Evolutionary conservation across 352 stramenopile species (phyloP), one percentile per base, ranked within the genome.

Genomic region (Blastocystis sp.): DNA sequence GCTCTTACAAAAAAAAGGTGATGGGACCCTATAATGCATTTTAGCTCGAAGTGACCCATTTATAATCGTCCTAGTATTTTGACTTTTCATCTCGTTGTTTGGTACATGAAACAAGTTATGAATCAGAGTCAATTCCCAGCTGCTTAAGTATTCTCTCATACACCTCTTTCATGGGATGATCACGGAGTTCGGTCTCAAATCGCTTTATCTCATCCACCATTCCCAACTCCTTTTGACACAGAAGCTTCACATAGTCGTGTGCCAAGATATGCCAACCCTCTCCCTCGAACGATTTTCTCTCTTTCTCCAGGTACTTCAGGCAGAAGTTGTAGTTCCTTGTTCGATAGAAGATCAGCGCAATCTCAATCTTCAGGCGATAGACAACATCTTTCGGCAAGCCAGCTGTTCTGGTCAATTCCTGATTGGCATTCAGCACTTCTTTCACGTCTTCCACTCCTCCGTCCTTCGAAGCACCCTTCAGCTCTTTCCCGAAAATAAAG

Each of bases 401-500:
- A 15, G 29, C 34, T 6, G 11, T 47, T 55, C 68, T 84, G 11
- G 9, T 53, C 73, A 84, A 43, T 39, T 26, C 34, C 47, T 84
- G 64, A 43, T 43, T 69, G 20, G 55, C 45, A 23, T n/a, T 84
- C 34, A 84, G 29, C 23, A 84, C 37, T 2, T 41, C 34, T 34
- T 84, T 84, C 73, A 84, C 73, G 47, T 66, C 47, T 55, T 66
- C 62, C 6, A 64, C 39, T 8, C 41, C 47, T 20, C 34, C 45
- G 15, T 41, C n/a, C 56, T 68, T 45, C 34, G 50, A 26, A 18
- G n/a, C 15, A 6, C 29, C 34, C 8, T n/a, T 45, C 37, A 55
- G 20, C 15, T 84, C 73, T 29, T 66, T 20, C n/a, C 20, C 34
- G 53, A 84, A 84, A 15, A 84, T 84, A 9, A 69, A 56, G 8